These are phyloP conservation scores for Alternaria infectoria DNA, from an alignment of 2,329 filamentous ascomycete species.

Conservation along the genomic window DNA sequence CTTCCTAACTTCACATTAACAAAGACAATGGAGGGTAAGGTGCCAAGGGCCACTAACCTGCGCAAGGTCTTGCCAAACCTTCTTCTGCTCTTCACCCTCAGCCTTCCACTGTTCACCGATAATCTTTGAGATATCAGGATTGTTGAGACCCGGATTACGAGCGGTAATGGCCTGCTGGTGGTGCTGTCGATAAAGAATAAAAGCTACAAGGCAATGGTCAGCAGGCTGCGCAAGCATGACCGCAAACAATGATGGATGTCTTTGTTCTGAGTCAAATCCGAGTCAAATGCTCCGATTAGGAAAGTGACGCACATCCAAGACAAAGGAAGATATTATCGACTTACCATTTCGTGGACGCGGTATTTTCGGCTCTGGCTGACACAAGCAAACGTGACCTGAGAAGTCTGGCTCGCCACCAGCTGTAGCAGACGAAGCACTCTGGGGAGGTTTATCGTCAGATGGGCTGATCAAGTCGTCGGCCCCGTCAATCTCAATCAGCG, in stretches of 20 bases:
- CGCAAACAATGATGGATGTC: conserved; percentile 38
- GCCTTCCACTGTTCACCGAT: conserved; percentile 92
- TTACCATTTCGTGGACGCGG: conserved; percentile 73
- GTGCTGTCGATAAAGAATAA: conserved; percentile 96
- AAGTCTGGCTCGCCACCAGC: conserved; percentile 34
- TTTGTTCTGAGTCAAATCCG: conserved; percentile 29
- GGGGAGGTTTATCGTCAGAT: conserved; percentile 24
- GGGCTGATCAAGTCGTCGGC: conserved; percentile 20
- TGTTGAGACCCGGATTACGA: conserved; percentile 85
- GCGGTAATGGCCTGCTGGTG: conserved; percentile 83
- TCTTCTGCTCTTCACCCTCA: conserved; percentile 75
- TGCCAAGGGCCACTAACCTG: conserved; percentile 62
- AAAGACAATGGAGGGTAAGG: background rate
- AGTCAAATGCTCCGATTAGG: conserved; percentile 14
- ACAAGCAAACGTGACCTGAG: conserved; percentile 67
- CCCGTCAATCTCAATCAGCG: conserved; percentile 27
- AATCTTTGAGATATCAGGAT: conserved; percentile 96
- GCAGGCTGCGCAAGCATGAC: conserved; percentile 23
- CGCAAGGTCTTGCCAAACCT: conserved; percentile 86
- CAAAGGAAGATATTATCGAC: conserved; percentile 44
- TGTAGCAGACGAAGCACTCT: conserved; percentile 34
- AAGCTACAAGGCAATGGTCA: conserved; percentile 67
- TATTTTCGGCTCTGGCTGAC: conserved; percentile 74
- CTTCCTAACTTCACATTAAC: conserved; percentile 63
- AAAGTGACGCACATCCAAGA: conserved; percentile 11